These are phyloP conservation scores for Annona cherimola DNA, from an alignment of 164 flowering plant species.

Conservation along the genomic window DNA sequence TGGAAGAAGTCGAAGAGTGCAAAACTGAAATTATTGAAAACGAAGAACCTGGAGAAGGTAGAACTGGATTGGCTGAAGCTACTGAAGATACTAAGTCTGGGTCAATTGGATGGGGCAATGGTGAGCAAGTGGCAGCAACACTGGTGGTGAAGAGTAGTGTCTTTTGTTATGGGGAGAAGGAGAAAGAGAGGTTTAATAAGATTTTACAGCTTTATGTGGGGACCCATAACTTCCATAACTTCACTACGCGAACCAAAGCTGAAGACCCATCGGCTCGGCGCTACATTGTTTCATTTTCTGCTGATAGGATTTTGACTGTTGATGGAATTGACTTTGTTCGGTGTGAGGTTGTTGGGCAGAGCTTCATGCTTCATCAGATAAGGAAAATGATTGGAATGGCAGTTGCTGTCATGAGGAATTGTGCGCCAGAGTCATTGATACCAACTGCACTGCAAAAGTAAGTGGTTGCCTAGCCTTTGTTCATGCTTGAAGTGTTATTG, in stretches of 20 bases:
- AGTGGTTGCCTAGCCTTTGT: constrained; percentile 15
- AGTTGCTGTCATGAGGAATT: constrained; percentile 78
- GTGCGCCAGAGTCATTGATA: constrained; percentile 67
- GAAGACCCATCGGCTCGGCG: constrained; percentile 82
- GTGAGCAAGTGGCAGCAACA: constrained; percentile 9
- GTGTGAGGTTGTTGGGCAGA: constrained; percentile 97
- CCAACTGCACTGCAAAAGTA: constrained; percentile 61
- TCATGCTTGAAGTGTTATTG: neutral
- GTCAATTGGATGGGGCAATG: constrained; percentile 8
- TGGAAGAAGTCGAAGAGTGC: neutral
- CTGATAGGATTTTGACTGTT: constrained; percentile 43
- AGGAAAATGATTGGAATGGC: constrained; percentile 95
- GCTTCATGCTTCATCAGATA: constrained; percentile 99
- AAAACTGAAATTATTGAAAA: neutral
- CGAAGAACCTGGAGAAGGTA: neutral
- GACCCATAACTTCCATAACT: constrained; percentile 91
- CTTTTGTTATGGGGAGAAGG: constrained; percentile 70
- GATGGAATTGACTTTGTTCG: constrained; percentile 89
- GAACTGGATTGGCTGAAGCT: neutral
- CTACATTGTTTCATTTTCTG: constrained; percentile 76
- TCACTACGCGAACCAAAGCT: constrained; percentile 84
- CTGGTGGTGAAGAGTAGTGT: constrained; percentile 20
- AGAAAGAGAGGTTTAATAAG: constrained; percentile 74
- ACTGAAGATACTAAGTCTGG: neutral
- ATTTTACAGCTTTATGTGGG: constrained; percentile 69